Conservation (phyloP, 495 filamentous ascomycete genomes). For the Aspergillus cavernicola region DNA sequence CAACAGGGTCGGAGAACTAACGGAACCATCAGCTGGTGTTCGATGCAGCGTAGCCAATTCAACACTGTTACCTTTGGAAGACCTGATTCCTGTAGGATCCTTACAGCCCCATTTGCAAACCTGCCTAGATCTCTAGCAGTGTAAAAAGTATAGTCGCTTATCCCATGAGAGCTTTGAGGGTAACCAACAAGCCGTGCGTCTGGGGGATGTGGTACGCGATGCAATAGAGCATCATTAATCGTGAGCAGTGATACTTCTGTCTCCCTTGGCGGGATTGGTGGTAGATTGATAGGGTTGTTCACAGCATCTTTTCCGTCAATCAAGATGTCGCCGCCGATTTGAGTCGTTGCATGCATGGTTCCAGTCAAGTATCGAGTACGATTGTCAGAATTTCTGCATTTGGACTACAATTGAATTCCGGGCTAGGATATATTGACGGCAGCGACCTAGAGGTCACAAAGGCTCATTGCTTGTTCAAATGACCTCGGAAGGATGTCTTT, state of each 20-base stretch:
- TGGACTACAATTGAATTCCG: background rate
- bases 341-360: background rate
- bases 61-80: constrained; percentile 9
- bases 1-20: constrained; percentile 6
- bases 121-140: constrained; percentile 11
- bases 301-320: background rate
- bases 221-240: constrained; percentile 12
- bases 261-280: constrained; percentile 14
- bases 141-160: constrained; percentile 15
- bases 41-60: background rate
- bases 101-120: constrained; percentile 11
- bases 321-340: background rate
- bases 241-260: background rate
- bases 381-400: background rate
- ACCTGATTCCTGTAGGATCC: background rate
- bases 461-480: background rate
- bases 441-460: background rate
- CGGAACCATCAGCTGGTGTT: background rate
- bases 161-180: constrained; percentile 12
- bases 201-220: constrained; percentile 5
- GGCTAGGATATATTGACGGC: background rate
- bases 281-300: background rate
- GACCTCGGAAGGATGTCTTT: background rate
- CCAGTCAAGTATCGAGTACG: background rate
- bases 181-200: constrained; percentile 14